Percentiles rank a stretch among this genome's conserved stretches.
Evolutionary conservation across 768 basidiomycete genomes (phyloP).

Genomic region (Rhodotorula kratochvilovae): DNA sequence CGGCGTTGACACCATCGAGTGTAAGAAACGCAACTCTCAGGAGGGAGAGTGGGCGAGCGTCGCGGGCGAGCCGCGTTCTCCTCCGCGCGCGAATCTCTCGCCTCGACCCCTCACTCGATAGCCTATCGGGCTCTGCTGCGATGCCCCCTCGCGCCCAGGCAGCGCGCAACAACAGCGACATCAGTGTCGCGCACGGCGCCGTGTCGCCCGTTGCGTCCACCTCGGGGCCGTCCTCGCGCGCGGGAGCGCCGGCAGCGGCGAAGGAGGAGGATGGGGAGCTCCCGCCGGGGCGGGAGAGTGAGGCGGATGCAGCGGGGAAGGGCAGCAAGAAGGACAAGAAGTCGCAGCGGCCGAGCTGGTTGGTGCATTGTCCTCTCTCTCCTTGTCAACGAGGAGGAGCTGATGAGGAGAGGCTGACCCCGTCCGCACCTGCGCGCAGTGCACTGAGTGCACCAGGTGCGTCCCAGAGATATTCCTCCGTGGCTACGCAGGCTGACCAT

Average conservation of each 20-base stretch:
- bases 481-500: too few species aligned
- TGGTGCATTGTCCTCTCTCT: not conserved
- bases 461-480: too few species aligned
- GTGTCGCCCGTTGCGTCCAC: not conserved
- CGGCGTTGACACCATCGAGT: too few species aligned
- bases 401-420: not conserved
- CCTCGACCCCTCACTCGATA: not conserved
- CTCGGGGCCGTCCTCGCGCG: not conserved
- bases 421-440: not conserved
- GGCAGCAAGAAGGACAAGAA: not conserved
- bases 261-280: not conserved
- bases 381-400: not conserved
- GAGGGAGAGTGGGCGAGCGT: too few species aligned
- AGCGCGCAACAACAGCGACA: not conserved
- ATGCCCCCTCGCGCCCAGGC: not conserved
- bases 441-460: constrained; percentile 28
- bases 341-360: constrained; percentile 25
- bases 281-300: not conserved
- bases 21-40: too few species aligned
- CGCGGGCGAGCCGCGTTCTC: not conserved
- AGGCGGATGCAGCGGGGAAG: not conserved
- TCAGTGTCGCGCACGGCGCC: not conserved
- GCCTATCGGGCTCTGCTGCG: too few species aligned
- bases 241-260: not conserved
- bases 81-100: not conserved